Evolutionary conservation across 2,329 filamentous ascomycete genomes (phyloP).

Genomic region (Dendryphion nanum): DNA sequence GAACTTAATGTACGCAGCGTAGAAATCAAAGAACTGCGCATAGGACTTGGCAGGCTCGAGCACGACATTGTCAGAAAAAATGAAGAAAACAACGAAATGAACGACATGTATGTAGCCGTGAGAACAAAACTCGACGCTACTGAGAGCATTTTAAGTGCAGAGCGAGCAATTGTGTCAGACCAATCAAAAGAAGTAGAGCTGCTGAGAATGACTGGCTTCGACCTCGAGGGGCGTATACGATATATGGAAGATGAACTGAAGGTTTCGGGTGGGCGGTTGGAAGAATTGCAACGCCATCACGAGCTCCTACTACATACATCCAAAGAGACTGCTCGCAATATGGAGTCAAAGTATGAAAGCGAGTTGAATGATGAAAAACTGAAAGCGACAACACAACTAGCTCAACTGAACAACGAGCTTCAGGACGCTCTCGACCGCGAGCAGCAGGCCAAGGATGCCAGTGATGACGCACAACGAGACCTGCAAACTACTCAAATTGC

Average conservation of each 20-base stretch:
- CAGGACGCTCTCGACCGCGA: slow-evolving; percentile 10
- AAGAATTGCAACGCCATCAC: slow-evolving; percentile 1
- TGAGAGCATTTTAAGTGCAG: too few species aligned
- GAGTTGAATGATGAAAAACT: slow-evolving; percentile 13
- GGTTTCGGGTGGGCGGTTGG: not conserved
- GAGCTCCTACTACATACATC: slow-evolving; percentile 5
- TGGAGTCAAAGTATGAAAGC: slow-evolving; percentile 16
- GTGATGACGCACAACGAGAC: slow-evolving; percentile 14
- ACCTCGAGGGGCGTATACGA: not conserved
- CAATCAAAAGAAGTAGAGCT: too few species aligned
- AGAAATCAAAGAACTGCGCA: not conserved
- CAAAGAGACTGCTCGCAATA: slow-evolving; percentile 6
- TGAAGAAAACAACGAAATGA: not conserved
- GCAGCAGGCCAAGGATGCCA: slow-evolving; percentile 3
- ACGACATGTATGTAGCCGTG: too few species aligned
- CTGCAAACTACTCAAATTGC: slow-evolving; percentile 14
- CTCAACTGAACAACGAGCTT: slow-evolving; percentile 18
- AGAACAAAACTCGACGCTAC: not conserved
- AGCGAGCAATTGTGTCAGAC: not conserved
- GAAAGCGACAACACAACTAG: slow-evolving; percentile 12
- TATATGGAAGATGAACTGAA: not conserved
- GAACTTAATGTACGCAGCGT: not conserved
- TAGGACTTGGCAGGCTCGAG: not conserved
- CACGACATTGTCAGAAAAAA: not conserved
- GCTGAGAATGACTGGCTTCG: too few species aligned